A percentile compares a stretch with the other conserved stretches of the same genome.
These are phyloP conservation scores for Suillus alpinus DNA, from an alignment of 768 basidiomycete species.

Conservation along the genomic window DNA sequence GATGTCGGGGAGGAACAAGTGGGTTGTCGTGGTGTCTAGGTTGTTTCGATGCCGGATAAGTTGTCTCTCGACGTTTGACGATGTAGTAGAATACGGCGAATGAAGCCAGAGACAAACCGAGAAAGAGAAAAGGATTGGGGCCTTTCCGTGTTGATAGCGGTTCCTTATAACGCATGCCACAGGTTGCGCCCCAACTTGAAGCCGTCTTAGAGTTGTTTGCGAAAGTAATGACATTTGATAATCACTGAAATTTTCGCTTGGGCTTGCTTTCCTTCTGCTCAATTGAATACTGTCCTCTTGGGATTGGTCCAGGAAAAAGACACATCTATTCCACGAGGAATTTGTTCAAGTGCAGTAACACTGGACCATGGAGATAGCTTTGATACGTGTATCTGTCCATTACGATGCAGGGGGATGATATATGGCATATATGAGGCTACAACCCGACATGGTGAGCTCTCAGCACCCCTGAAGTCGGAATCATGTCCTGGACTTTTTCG, in stretches of 20 bases:
- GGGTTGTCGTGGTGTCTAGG: conserved; percentile 64
- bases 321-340: no score
- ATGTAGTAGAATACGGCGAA: conserved; percentile 57
- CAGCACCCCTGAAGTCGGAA: no score
- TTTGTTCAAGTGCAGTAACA: not conserved
- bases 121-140: conserved; percentile 65
- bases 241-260: not conserved
- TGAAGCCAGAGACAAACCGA: conserved; percentile 53
- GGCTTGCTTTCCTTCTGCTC: not conserved
- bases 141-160: conserved; percentile 25
- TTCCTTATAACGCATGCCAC: not conserved
- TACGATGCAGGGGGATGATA: no score
- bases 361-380: not conserved
- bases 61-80: conserved; percentile 53
- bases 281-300: not conserved
- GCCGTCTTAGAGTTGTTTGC: not conserved
- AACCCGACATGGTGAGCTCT: no score
- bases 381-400: no score
- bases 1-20: conserved; percentile 58
- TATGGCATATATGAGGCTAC: no score
- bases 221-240: not conserved
- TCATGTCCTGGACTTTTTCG: no score
- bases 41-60: conserved; percentile 57
- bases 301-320: not conserved
- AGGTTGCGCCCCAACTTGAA: not conserved